Base-by-base conservation (phyloP, 139 green algal genomes). In the Marvania coccoides region DNA sequence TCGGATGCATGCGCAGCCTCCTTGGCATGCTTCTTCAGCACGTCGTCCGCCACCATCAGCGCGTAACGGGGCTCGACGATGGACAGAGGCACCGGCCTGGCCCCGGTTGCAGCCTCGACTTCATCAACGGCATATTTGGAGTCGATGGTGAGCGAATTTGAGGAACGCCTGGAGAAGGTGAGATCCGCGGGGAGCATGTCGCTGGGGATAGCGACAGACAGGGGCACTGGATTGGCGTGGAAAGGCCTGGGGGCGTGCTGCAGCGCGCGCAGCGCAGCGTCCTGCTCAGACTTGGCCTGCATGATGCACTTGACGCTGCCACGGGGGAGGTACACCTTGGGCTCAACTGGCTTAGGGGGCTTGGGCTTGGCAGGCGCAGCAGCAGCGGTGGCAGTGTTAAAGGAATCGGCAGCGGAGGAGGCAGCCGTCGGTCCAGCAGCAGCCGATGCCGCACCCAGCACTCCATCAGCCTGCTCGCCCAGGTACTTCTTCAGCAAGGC, bases 221-320 rank as follows among this genome's bases (percentile, higher is more conserved):
- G 66, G 12, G 66, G 66, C 46, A 73, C 28, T 3, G 66, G 58
- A 0, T 35, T 66, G 47, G 66, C 66, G 0, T 40, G 28, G 37
- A 67, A 73, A 29, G 24, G 66, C 26, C 15, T 36, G 10, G 56
- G n/a, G 19, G 26, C 38, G 26, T 30, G 2, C 5, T 12, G 14
- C 29, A 73, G 58, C 31, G 45, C 9, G 8, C 23, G 5, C 5
- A 73, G 15, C 6, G 66, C 56, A 8, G 7, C 3, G 10, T 73
- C 66, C 7, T 67, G 66, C 40, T 73, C 56, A 2, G 36, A 10
- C 28, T 70, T 70, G n/a, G 58, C 63, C 45, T 66, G 59, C 65
- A 72, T 65, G 26, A 65, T n/a, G 2, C 3, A 14, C 35, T 65
- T 66, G 13, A 65, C 33, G 8, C 28, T 24, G 28, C 26, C 2